Conservation (phyloP, 225 moss, liverwort and hornwort species). For the Pleurozium schreberi region DNA sequence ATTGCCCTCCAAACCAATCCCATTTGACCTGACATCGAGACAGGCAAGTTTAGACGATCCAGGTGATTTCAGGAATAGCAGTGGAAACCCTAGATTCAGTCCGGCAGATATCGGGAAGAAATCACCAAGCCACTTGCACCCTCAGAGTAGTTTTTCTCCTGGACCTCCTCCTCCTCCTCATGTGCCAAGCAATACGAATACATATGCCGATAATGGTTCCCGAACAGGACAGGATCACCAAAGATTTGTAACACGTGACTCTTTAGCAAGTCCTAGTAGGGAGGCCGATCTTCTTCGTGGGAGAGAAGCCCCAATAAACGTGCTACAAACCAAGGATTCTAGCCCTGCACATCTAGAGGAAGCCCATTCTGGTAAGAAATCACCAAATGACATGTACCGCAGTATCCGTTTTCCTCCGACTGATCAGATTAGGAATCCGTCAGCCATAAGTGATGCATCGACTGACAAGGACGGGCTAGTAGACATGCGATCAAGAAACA, state of each 20-base stretch:
- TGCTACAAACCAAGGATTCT: conserved; percentile 4
- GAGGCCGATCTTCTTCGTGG: conserved; percentile 1
- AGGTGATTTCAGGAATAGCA: conserved; percentile 8
- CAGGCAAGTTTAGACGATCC: conserved; percentile 4
- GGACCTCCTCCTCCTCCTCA: neutral
- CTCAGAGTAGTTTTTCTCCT: conserved; percentile 8
- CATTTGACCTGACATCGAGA: conserved; percentile 1
- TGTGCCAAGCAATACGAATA: neutral
- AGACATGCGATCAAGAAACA: neutral
- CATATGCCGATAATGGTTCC: conserved; percentile 5
- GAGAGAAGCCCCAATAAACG: neutral
- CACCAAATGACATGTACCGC: neutral
- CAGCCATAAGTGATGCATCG: neutral
- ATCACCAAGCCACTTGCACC: conserved; percentile 4
- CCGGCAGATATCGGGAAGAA: neutral
- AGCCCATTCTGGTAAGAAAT: neutral
- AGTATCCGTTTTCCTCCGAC: neutral
- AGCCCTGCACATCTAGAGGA: neutral
- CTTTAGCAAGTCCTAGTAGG: conserved; percentile 11
- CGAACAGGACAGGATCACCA: conserved; percentile 8
- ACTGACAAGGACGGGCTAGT: neutral
- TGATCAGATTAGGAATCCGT: neutral
- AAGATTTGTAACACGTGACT: conserved; percentile 3
- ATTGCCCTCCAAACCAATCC: neutral
- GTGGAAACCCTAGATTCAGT: conserved; percentile 9